Base-by-base conservation (phyloP, 768 basidiomycete genomes). In the Podaxis sp. region DNA sequence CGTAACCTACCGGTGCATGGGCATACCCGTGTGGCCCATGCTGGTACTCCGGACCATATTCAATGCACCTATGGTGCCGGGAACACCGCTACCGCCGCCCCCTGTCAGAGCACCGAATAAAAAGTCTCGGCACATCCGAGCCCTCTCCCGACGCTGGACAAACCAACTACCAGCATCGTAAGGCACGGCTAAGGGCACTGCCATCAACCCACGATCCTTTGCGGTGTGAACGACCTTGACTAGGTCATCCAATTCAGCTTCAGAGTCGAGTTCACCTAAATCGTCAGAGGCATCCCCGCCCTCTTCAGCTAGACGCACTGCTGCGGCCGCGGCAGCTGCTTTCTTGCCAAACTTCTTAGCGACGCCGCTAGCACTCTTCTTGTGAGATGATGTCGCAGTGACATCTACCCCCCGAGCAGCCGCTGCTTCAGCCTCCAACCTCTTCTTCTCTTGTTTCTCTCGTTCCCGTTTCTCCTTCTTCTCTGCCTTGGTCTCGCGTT, bases 381-480 rank as follows among this genome's bases (percentile, higher is more conserved):
- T 82, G 53, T 71, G 71, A 22, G 69, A 69, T 25, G 73, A 62
- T 6, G 72, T 68, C 25, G 78, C 70, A 62, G 83, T 78, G 50
- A 82, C 76, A 59, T 90, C 89, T 15, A 79, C 66, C 8, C 82
- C 82, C 33, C 77, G 69, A 4, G 84, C 87, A 22, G 85, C 86
- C 13, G 89, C 89, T 47, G 85, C 87, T 72, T 90, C 90, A 63
- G 85, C 81, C 38, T 84, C 86, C 17, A 86, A 77, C 56, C 85
- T 79, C 75, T 91, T 92, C 83, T 92, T 92, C 76, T 93, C 93
- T 22, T 86, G 80, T 72, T 88, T 91, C 74, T 94, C 92, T 55
- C 82, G 79, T 65, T 93, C 90, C 62, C 87, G 84, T 71, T 91
- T 88, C 72, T 91, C 91, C 74, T 93, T 93, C 76, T 89, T 88